A percentile compares a stretch with the other conserved stretches of the same genome.
These are phyloP conservation scores for Candida gigantensis DNA, from an alignment of 1,139 yeast genomes.

Conservation along the genomic window DNA sequence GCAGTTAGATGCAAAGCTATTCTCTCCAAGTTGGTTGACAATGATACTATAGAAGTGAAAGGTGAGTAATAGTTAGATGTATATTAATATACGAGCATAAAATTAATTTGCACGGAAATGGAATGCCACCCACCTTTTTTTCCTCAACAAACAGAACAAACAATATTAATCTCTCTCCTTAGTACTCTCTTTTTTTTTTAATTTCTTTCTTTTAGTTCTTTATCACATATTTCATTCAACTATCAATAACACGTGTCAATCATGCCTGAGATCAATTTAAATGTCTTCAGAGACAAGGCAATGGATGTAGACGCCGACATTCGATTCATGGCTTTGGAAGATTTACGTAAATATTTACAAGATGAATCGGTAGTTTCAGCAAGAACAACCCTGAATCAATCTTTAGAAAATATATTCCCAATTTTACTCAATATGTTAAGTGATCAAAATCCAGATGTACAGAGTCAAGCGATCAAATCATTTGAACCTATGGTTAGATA, in stretches of 20 bases:
- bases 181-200: neutral
- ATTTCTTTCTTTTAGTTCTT: neutral
- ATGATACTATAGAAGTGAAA: slow-evolving; percentile 12
- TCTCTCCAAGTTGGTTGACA: slow-evolving; percentile 13
- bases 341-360: slow-evolving; percentile 53
- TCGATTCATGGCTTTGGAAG: slow-evolving; percentile 85
- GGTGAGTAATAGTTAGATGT: no score
- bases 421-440: slow-evolving; percentile 54
- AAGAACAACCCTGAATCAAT: slow-evolving; percentile 21
- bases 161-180: neutral
- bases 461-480: slow-evolving; percentile 71
- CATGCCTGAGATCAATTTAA: slow-evolving; percentile 25
- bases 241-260: neutral
- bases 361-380: slow-evolving; percentile 20
- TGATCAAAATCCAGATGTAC: slow-evolving; percentile 76
- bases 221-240: no score
- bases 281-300: slow-evolving; percentile 46
- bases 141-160: neutral
- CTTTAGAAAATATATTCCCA: slow-evolving; percentile 44
- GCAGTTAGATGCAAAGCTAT: slow-evolving; percentile 15
- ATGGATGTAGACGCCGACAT: slow-evolving; percentile 78
- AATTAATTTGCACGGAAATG: neutral
- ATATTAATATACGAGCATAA: neutral
- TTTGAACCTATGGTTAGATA: slow-evolving; percentile 43
- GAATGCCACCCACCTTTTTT: no score